phyloP scores from a whole-genome alignment of 148 eudicot species.

The Chenopodium suecicum region DNA sequence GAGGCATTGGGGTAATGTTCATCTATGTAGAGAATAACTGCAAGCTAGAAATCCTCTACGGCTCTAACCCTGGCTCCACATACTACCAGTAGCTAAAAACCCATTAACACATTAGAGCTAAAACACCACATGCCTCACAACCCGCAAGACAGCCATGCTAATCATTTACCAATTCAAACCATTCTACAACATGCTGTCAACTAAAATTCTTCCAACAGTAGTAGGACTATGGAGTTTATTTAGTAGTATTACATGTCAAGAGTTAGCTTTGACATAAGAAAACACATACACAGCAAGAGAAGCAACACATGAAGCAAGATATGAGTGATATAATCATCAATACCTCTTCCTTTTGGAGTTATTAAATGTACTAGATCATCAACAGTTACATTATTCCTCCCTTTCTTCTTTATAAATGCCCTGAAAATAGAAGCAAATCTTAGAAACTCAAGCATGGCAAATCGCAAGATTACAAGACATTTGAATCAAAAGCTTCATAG shows the following conservation, averaged over 20 bases:
- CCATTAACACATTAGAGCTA: background rate
- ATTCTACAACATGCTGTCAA: background rate
- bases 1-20: background rate
- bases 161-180: background rate
- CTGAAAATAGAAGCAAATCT: conserved; percentile 31
- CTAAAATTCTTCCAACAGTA: background rate
- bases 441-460: conserved; percentile 2
- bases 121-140: background rate
- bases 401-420: conserved; percentile 66
- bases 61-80: background rate
- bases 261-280: background rate
- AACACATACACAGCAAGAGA: background rate
- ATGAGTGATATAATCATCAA: background rate
- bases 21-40: background rate
- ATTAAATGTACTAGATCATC: conserved; percentile 74
- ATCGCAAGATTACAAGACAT: background rate
- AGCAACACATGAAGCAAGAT: conserved; percentile 6
- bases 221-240: no score
- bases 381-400: conserved; percentile 79
- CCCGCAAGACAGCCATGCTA: background rate
- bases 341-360: conserved; percentile 90
- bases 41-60: background rate
- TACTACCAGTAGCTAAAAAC: background rate
- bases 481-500: background rate
- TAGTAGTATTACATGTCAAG: background rate